A percentile compares a stretch with the other conserved stretches of the same genome.
phyloP scores from a whole-genome alignment of 2,329 filamentous ascomycete genomes.

The Macroventuria anomochaeta region DNA sequence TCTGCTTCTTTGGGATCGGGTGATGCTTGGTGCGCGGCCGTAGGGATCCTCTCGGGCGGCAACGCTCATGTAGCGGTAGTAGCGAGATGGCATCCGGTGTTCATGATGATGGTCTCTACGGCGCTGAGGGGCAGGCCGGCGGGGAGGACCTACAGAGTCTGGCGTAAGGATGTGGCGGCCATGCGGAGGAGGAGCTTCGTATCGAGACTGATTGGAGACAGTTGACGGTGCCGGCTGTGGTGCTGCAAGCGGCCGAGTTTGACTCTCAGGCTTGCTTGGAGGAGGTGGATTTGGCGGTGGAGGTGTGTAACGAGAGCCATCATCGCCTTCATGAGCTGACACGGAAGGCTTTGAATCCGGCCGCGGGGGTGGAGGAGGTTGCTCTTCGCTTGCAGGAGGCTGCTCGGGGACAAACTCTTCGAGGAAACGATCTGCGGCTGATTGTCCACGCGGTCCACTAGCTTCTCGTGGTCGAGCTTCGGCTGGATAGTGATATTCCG shows the following conservation, averaged over 20 bases:
- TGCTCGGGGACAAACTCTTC: slow-evolving; percentile 40
- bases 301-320: slow-evolving; percentile 40
- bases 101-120: slow-evolving; percentile 44
- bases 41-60: slow-evolving; percentile 44
- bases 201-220: slow-evolving; percentile 43
- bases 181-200: slow-evolving; percentile 29
- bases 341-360: slow-evolving; percentile 24
- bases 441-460: slow-evolving; percentile 32
- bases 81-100: slow-evolving; percentile 42
- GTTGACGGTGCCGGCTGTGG: slow-evolving; percentile 38
- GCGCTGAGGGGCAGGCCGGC: slow-evolving; percentile 39
- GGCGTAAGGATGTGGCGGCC: slow-evolving; percentile 37
- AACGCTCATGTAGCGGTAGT: slow-evolving; percentile 46
- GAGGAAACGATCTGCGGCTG: slow-evolving; percentile 46
- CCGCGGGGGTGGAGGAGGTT: slow-evolving; percentile 18
- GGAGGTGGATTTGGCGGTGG: slow-evolving; percentile 28
- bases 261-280: slow-evolving; percentile 24
- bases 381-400: slow-evolving; percentile 23
- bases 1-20: slow-evolving; percentile 43
- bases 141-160: slow-evolving; percentile 29
- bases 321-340: slow-evolving; percentile 33
- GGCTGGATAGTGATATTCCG: slow-evolving; percentile 33
- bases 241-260: slow-evolving; percentile 23
- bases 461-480: slow-evolving; percentile 31
- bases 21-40: slow-evolving; percentile 43